A percentile compares a stretch with the other conserved stretches of the same genome.
Evolutionary conservation across 306 rosid genomes (phyloP).

Genomic region (Rosa persica): DNA sequence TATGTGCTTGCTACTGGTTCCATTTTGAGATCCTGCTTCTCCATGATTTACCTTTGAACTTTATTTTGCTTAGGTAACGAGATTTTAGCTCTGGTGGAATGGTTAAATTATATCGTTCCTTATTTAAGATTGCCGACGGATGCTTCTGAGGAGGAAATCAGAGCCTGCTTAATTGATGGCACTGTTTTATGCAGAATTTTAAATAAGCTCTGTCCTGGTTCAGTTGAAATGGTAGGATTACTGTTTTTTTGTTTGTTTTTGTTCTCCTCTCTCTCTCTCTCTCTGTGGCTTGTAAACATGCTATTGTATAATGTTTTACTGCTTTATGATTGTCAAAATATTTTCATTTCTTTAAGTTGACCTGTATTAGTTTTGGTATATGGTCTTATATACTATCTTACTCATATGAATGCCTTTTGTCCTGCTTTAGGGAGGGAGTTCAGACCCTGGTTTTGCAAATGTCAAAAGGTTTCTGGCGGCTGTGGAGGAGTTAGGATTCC

Average conservation of each 20-base stretch:
- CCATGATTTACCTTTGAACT: conserved; percentile 23
- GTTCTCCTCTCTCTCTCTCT: conserved; percentile 11
- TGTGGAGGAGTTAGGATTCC: conserved; percentile 75
- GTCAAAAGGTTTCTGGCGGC: conserved; percentile 68
- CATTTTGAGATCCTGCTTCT: conserved; percentile 21
- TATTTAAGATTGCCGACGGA: conserved; percentile 62
- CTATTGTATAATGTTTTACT: neutral
- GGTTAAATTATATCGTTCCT: conserved; percentile 81
- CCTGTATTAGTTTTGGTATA: conserved; percentile 4
- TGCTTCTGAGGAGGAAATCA: conserved; percentile 75
- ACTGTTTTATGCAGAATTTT: conserved; percentile 66
- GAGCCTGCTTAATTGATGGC: conserved; percentile 75
- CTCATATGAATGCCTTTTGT: conserved; percentile 20
- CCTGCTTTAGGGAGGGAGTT: conserved; percentile 52
- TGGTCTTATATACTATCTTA: conserved; percentile 3
- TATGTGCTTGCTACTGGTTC: conserved; percentile 6
- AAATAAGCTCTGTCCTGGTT: conserved; percentile 72
- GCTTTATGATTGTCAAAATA: neutral
- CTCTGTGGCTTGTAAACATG: conserved; percentile 3
- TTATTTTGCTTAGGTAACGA: conserved; percentile 48
- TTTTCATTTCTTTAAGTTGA: conserved; percentile 8
- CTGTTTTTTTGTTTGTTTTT: no score
- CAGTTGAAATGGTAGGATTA: conserved; percentile 46
- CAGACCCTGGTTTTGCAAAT: conserved; percentile 34
- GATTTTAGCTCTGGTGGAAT: conserved; percentile 56